Evolutionary conservation across 495 filamentous ascomycete genomes (phyloP).

Genomic region (Tuber borchii): DNA sequence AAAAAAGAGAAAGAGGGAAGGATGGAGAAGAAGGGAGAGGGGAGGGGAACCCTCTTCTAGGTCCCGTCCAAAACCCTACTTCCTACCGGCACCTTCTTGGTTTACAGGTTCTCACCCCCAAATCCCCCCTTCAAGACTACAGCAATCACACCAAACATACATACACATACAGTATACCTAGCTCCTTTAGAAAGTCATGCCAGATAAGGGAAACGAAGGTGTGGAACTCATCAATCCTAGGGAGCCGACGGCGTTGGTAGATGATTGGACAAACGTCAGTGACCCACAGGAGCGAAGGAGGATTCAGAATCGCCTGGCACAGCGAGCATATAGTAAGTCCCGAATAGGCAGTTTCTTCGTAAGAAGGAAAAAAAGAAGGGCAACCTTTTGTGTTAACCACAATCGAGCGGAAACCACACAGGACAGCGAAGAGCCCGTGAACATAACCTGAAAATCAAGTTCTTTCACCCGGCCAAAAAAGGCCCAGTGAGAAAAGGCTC

Average conservation of each 20-base stretch:
- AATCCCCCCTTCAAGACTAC: background rate
- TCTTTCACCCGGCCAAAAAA: conserved; percentile 17
- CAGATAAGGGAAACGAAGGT: background rate
- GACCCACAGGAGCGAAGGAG: conserved; percentile 30
- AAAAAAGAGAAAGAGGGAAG: background rate
- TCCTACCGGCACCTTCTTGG: background rate
- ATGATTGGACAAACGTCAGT: conserved; percentile 22
- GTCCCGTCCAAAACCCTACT: background rate
- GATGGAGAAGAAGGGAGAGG: background rate
- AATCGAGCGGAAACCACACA: conserved; percentile 1
- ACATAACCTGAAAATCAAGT: conserved; percentile 18
- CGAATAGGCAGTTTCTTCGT: too few relatives aligned
- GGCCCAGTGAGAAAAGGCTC: background rate
- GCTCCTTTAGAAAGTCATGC: background rate
- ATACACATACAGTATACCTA: background rate
- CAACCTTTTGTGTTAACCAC: background rate
- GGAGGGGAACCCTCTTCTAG: background rate
- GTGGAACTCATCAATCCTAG: background rate
- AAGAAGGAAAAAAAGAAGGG: background rate
- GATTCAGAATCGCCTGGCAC: conserved; percentile 37
- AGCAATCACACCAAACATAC: background rate
- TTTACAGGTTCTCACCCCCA: background rate
- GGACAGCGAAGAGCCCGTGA: conserved; percentile 28
- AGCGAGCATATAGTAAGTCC: too few relatives aligned
- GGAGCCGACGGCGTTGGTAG: background rate